Evolutionary conservation across 2,329 filamentous ascomycete genomes (phyloP).

Genomic region (Trichophyton verrucosum): DNA sequence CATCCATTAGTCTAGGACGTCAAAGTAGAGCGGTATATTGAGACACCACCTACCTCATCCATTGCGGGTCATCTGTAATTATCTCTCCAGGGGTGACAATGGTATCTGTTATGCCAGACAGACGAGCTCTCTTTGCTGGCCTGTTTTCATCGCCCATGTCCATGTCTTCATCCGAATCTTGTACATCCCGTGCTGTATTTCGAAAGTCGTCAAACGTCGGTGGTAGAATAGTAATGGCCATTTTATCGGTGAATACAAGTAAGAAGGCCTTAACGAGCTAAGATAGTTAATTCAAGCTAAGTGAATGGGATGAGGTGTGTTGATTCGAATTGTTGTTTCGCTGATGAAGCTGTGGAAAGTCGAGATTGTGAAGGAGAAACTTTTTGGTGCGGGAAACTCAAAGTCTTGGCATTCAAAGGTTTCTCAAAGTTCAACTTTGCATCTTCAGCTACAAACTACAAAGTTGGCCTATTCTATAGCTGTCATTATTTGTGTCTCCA

Average conservation of each 20-base stretch:
- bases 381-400: neutral
- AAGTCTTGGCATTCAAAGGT: neutral
- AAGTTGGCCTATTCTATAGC: too few relatives aligned
- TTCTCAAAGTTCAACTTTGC: neutral
- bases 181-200: conserved; percentile 20
- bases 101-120: conserved; percentile 19
- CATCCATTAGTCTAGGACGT: neutral
- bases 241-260: conserved; percentile 15
- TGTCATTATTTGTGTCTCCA: too few relatives aligned
- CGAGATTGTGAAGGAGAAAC: neutral
- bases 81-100: conserved; percentile 78
- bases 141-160: conserved; percentile 31
- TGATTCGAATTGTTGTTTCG: neutral
- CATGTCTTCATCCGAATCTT: conserved; percentile 36
- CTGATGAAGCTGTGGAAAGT: too few relatives aligned
- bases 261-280: too few relatives aligned
- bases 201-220: conserved; percentile 27
- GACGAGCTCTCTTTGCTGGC: conserved; percentile 23
- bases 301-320: neutral
- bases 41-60: conserved; percentile 58
- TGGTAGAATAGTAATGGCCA: conserved; percentile 45
- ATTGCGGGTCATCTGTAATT: conserved; percentile 79
- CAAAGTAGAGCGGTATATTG: neutral
- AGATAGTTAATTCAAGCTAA: too few relatives aligned
- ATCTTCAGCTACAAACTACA: too few relatives aligned